phyloP scores from a whole-genome alignment of 768 basidiomycete genomes.

The Russula earlei region DNA sequence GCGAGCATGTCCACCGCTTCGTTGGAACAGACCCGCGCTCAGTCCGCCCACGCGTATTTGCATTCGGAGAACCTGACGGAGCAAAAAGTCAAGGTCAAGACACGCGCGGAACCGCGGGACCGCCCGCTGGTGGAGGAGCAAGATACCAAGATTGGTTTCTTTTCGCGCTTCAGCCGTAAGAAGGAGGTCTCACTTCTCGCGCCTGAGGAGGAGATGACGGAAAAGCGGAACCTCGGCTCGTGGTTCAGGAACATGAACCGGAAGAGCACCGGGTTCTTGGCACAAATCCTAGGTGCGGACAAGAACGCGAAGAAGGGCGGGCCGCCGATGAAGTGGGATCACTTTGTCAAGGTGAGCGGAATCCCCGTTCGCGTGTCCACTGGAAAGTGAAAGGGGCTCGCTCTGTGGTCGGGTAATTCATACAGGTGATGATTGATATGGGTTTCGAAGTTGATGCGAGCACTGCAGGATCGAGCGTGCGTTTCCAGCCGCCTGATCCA shows the following conservation, averaged over 20 bases:
- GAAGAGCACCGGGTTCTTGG: conserved; percentile 20
- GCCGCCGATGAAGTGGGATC: conserved; percentile 28
- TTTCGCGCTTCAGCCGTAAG: conserved; percentile 40
- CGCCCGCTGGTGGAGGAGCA: conserved; percentile 38
- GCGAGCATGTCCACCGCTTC: conserved; percentile 31
- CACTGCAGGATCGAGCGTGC: conserved; percentile 27
- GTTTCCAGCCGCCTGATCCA: conserved; percentile 25
- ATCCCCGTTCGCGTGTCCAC: background rate
- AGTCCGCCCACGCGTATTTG: conserved; percentile 64
- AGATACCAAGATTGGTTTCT: conserved; percentile 36
- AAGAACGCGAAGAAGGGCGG: conserved; percentile 20
- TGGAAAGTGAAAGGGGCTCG: background rate
- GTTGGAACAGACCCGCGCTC: conserved; percentile 42
- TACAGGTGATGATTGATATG: conserved; percentile 26
- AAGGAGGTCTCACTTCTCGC: conserved; percentile 24
- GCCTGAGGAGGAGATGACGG: conserved; percentile 24
- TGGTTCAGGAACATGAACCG: conserved; percentile 19
- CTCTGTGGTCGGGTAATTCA: background rate
- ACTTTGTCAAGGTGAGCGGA: conserved; percentile 25
- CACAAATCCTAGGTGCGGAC: conserved; percentile 20
- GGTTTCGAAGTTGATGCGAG: conserved; percentile 25
- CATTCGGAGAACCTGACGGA: conserved; percentile 38
- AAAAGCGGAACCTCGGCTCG: conserved; percentile 26
- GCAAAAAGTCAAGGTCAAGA: conserved; percentile 60
- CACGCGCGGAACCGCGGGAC: conserved; percentile 49